These are phyloP conservation scores for Pleurotus citrinopileatus DNA, from an alignment of 768 basidiomycete species.

Conservation along the genomic window DNA sequence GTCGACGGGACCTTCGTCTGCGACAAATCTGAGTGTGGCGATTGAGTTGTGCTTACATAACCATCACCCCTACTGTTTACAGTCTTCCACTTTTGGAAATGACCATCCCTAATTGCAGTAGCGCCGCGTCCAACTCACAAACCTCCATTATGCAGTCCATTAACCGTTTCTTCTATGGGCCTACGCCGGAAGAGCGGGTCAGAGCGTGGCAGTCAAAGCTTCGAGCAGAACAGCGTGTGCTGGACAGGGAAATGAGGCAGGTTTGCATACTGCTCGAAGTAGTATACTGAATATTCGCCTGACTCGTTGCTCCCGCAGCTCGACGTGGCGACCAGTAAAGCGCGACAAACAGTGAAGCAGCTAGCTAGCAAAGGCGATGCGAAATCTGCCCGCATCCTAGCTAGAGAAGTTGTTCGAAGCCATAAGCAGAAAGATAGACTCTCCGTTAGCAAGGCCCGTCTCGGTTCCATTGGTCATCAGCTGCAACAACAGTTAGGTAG, in stretches of 20 bases:
- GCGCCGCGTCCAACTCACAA: not conserved
- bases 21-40: not conserved
- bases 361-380: constrained; percentile 89
- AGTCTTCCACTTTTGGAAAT: constrained; percentile 5
- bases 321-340: constrained; percentile 79
- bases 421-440: constrained; percentile 93
- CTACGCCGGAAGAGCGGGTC: constrained; percentile 92
- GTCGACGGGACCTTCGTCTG: constrained; percentile 8
- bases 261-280: constrained; percentile 42
- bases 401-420: constrained; percentile 91
- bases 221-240: constrained; percentile 71
- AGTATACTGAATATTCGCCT: constrained; percentile 15
- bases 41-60: constrained; percentile 13
- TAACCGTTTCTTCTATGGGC: constrained; percentile 93
- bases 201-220: constrained; percentile 89
- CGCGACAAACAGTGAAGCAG: constrained; percentile 77
- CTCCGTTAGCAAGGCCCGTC: constrained; percentile 87
- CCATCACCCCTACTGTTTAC: not conserved
- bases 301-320: constrained; percentile 47
- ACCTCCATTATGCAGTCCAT: constrained; percentile 68
- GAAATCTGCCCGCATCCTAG: constrained; percentile 90
- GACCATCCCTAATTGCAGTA: constrained; percentile 7
- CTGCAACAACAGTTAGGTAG: constrained; percentile 88
- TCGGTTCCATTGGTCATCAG: constrained; percentile 89
- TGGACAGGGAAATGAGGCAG: constrained; percentile 96